Evolutionary conservation across 768 basidiomycete genomes (phyloP).

Genomic region (Cytidiella melzeri): DNA sequence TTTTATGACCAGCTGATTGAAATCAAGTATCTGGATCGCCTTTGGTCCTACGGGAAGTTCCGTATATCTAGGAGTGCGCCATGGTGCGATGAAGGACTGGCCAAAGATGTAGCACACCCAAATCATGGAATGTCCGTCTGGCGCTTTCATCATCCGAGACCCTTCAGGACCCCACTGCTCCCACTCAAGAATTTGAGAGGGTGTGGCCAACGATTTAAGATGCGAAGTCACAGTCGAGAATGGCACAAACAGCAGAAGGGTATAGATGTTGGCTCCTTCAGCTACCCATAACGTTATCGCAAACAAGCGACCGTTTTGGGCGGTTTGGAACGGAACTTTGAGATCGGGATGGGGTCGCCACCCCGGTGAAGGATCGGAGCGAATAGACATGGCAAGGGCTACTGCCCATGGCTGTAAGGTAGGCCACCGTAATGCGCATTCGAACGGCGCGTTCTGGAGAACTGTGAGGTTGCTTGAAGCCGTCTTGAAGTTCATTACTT

Average conservation of each 20-base stretch:
- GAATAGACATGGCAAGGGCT: conserved; percentile 35
- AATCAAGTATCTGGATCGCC: conserved; percentile 42
- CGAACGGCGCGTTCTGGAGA: conserved; percentile 27
- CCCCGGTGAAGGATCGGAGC: conserved; percentile 47
- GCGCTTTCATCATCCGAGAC: conserved; percentile 36
- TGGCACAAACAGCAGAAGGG: conserved; percentile 39
- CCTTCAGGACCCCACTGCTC: conserved; percentile 44
- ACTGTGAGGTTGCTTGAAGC: conserved; percentile 24
- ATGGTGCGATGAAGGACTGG: conserved; percentile 34
- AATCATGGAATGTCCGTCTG: conserved; percentile 24
- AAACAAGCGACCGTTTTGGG: conserved; percentile 37
- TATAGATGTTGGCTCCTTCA: conserved; percentile 19
- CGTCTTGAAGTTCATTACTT: conserved; percentile 37
- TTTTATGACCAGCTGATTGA: conserved; percentile 38
- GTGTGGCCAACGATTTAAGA: conserved; percentile 16
- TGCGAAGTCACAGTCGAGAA: conserved; percentile 30
- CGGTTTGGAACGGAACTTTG: conserved; percentile 42
- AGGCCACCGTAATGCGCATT: conserved; percentile 39
- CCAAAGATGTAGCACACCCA: conserved; percentile 61
- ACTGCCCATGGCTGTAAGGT: conserved; percentile 22
- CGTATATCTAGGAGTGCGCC: background rate
- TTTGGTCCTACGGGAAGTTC: conserved; percentile 9
- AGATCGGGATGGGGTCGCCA: conserved; percentile 33
- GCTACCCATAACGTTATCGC: conserved; percentile 40
- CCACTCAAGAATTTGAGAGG: conserved; percentile 30